phyloP scores from a whole-genome alignment of 345 rosid genomes.

The Acer yangbiense region DNA sequence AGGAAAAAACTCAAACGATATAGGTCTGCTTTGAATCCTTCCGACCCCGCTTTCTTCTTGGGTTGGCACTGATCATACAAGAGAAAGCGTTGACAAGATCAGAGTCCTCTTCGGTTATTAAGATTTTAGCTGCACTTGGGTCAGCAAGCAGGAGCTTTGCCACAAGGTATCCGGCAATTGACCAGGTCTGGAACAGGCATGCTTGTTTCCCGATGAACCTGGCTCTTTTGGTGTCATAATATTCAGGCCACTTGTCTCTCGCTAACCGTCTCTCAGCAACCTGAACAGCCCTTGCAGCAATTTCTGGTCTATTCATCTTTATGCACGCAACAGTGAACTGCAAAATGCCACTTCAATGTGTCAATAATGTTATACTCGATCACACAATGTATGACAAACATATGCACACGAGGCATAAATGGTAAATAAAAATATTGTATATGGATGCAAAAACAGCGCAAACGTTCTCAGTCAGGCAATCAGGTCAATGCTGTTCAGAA shows the following conservation, averaged over 20 bases:
- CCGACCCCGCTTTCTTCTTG: constrained; percentile 50
- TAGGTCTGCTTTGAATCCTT: constrained; percentile 42
- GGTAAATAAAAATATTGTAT: too few species aligned
- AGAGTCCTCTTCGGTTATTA: constrained; percentile 47
- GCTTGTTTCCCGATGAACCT: constrained; percentile 55
- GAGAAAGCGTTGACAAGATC: constrained; percentile 56
- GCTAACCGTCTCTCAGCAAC: constrained; percentile 46
- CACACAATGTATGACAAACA: background rate
- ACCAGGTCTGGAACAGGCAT: constrained; percentile 53
- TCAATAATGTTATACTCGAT: constrained; percentile 6
- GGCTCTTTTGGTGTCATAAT: constrained; percentile 53
- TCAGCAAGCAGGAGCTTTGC: constrained; percentile 50
- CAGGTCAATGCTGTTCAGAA: background rate
- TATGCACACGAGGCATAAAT: background rate
- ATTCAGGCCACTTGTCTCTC: constrained; percentile 57
- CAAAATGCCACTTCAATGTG: constrained; percentile 10
- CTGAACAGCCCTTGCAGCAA: constrained; percentile 45
- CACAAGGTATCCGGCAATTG: constrained; percentile 57
- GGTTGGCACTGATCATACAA: constrained; percentile 55
- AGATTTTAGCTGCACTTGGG: constrained; percentile 45
- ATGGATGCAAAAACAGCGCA: background rate
- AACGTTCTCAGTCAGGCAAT: background rate
- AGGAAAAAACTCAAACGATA: constrained; percentile 34
- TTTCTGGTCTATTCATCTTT: constrained; percentile 54
- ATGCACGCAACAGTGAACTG: constrained; percentile 59